These are phyloP conservation scores for Dioscorea zingiberensis DNA, from an alignment of 106 monocot species.

Conservation along the genomic window DNA sequence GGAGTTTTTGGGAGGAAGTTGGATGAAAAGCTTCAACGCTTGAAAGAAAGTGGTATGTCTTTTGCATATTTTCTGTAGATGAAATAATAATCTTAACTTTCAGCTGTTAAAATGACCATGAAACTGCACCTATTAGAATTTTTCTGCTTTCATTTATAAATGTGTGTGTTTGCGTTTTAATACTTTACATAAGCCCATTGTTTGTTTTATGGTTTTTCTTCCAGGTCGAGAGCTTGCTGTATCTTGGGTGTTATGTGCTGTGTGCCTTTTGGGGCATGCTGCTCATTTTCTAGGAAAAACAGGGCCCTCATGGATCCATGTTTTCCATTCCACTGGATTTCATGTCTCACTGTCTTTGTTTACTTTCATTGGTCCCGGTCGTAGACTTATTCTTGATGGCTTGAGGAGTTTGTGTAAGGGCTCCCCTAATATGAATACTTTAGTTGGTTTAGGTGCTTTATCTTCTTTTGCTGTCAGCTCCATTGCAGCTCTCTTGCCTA, in stretches of 20 bases:
- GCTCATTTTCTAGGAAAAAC: constrained; percentile 70
- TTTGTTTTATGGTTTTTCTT: constrained; percentile 1
- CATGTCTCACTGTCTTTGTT: constrained; percentile 88
- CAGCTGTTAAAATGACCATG: too few relatives aligned
- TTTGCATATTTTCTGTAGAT: constrained; percentile 8
- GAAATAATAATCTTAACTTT: neutral
- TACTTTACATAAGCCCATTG: too few relatives aligned
- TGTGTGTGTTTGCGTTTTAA: too few relatives aligned
- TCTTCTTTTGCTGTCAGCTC: constrained; percentile 95
- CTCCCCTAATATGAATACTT: constrained; percentile 96
- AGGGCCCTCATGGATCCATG: constrained; percentile 71
- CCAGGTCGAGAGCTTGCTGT: constrained; percentile 91
- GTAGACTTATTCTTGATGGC: constrained; percentile 85
- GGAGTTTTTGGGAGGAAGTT: constrained; percentile 74
- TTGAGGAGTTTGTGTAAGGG: constrained; percentile 68
- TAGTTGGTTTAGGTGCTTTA: constrained; percentile 97
- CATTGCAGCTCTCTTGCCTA: constrained; percentile 73
- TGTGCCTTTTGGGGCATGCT: constrained; percentile 81
- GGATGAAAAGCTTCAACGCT: constrained; percentile 56
- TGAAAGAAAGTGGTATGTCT: constrained; percentile 84
- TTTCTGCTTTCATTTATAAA: too few relatives aligned
- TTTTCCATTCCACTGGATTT: constrained; percentile 71
- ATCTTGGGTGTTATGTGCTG: constrained; percentile 98
- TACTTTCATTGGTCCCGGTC: constrained; percentile 84
- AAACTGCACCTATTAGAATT: too few relatives aligned